phyloP scores from a whole-genome alignment of 1,284 basidiomycete species.

The Marasmius sp. region DNA sequence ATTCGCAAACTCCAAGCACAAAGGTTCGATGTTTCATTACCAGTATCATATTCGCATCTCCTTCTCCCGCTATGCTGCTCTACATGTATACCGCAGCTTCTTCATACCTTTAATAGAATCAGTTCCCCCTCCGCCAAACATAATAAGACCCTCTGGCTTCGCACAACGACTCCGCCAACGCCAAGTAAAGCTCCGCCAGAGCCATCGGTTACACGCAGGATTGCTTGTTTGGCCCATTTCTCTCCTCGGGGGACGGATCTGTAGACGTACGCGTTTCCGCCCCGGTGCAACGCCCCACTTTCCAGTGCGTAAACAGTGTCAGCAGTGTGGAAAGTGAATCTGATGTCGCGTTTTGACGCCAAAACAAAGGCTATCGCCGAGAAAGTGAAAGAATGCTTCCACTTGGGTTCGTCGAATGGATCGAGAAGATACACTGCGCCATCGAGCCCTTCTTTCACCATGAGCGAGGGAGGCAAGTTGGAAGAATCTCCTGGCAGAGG shows the following conservation, averaged over 20 bases:
- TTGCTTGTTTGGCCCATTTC: constrained; percentile 73
- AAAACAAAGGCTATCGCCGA: constrained; percentile 92
- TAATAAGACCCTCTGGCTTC: constrained; percentile 46
- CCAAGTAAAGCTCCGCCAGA: constrained; percentile 78
- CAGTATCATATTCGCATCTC: constrained; percentile 11
- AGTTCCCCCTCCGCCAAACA: constrained; percentile 81
- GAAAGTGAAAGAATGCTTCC: constrained; percentile 81
- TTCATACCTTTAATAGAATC: constrained; percentile 51
- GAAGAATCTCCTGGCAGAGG: constrained; percentile 57
- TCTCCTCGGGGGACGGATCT: constrained; percentile 49
- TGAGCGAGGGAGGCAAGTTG: constrained; percentile 41
- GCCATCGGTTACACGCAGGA: constrained; percentile 72
- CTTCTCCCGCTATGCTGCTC: neutral
- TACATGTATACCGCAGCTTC: neutral
- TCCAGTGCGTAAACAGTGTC: constrained; percentile 79
- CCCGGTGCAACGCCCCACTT: constrained; percentile 59
- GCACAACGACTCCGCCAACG: constrained; percentile 51
- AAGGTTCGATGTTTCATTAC: constrained; percentile 17
- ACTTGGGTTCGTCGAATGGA: constrained; percentile 35
- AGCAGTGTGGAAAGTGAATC: constrained; percentile 75
- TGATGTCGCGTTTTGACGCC: constrained; percentile 88
- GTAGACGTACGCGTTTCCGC: constrained; percentile 86
- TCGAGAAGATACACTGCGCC: constrained; percentile 67
- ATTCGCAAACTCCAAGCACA: constrained; percentile 21
- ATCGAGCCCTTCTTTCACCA: constrained; percentile 82